Conservation (phyloP, 2,329 filamentous ascomycete genomes). For the Coniosporium tulheliwenetii region DNA sequence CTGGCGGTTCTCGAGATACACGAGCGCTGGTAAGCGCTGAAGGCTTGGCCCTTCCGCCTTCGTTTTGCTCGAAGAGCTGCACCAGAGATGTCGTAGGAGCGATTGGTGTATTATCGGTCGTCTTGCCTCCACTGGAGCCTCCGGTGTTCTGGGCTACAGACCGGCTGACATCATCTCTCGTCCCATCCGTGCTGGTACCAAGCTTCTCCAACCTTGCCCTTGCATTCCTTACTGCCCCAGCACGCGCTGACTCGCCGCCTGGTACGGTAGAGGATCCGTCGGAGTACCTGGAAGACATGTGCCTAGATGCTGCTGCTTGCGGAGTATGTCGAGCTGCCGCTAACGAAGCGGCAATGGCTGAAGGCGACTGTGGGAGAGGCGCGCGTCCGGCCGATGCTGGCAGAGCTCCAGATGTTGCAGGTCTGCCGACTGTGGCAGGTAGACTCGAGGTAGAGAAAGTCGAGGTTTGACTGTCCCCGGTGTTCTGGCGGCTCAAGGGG, state of each 20-base stretch:
- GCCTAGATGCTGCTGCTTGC: background rate
- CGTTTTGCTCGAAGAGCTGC: slow-evolving; percentile 48
- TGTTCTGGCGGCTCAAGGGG: slow-evolving; percentile 9
- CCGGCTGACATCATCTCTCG: background rate
- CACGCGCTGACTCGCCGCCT: slow-evolving; percentile 1
- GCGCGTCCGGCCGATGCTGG: background rate
- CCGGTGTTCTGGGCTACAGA: slow-evolving; percentile 5
- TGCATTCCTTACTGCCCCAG: slow-evolving; percentile 17
- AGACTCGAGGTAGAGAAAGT: slow-evolving; percentile 6
- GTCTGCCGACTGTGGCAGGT: slow-evolving; percentile 15
- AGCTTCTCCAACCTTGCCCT: slow-evolving; percentile 15
- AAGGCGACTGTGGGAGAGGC: slow-evolving; percentile 33
- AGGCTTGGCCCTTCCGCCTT: slow-evolving; percentile 5
- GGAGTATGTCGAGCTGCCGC: slow-evolving; percentile 47
- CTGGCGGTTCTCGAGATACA: background rate
- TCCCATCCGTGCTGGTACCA: slow-evolving; percentile 4
- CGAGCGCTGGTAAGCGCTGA: background rate
- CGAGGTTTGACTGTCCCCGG: slow-evolving; percentile 1
- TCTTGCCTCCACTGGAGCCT: slow-evolving; percentile 9
- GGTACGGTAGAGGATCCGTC: too few relatives aligned
- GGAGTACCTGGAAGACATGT: background rate
- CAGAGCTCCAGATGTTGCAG: slow-evolving; percentile 3
- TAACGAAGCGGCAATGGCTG: slow-evolving; percentile 44
- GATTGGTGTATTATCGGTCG: slow-evolving; percentile 40
- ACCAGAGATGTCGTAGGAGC: slow-evolving; percentile 49